phyloP scores from a whole-genome alignment of 768 basidiomycete species.

The Suillus subalutaceus region DNA sequence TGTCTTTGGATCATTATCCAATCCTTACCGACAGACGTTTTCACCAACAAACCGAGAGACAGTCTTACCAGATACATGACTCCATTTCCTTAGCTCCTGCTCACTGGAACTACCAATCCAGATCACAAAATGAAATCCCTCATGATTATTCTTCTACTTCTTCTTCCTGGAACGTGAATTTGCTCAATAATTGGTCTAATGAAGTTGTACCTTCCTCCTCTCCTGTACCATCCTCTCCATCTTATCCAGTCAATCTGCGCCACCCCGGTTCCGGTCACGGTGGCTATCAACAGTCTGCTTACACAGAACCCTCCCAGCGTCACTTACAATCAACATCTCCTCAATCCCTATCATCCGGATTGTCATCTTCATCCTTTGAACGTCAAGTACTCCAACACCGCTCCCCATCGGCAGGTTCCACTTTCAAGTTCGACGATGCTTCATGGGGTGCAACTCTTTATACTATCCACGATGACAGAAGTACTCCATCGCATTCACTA shows the following conservation, averaged over 20 bases:
- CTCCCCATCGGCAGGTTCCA: conserved; percentile 17
- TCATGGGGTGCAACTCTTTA: conserved; percentile 35
- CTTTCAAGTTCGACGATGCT: conserved; percentile 28
- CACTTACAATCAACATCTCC: conserved; percentile 18
- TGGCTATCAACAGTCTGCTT: conserved; percentile 25
- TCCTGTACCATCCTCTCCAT: conserved; percentile 17
- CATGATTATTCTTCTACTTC: conserved; percentile 18
- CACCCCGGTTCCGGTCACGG: conserved; percentile 22
- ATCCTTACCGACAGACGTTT: conserved; percentile 36
- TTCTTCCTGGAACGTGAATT: conserved; percentile 23
- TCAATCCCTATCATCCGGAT: conserved; percentile 20
- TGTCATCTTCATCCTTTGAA: conserved; percentile 19
- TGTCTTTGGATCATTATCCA: conserved; percentile 38
- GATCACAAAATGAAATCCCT: conserved; percentile 23
- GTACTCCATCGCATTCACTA: conserved; percentile 37
- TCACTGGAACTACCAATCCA: conserved; percentile 30
- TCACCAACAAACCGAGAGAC: conserved; percentile 26
- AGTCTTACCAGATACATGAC: conserved; percentile 26
- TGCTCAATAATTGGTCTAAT: conserved; percentile 17
- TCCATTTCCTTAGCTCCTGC: conserved; percentile 22
- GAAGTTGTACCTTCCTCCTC: conserved; percentile 25
- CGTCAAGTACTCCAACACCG: conserved; percentile 19
- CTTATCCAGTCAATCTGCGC: conserved; percentile 22
- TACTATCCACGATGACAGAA: conserved; percentile 33
- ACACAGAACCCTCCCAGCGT: conserved; percentile 23